Percentiles rank a stretch among this genome's conserved stretches.
phyloP scores from a whole-genome alignment of 2,329 filamentous ascomycete genomes.

The Grosmannia serpens region DNA sequence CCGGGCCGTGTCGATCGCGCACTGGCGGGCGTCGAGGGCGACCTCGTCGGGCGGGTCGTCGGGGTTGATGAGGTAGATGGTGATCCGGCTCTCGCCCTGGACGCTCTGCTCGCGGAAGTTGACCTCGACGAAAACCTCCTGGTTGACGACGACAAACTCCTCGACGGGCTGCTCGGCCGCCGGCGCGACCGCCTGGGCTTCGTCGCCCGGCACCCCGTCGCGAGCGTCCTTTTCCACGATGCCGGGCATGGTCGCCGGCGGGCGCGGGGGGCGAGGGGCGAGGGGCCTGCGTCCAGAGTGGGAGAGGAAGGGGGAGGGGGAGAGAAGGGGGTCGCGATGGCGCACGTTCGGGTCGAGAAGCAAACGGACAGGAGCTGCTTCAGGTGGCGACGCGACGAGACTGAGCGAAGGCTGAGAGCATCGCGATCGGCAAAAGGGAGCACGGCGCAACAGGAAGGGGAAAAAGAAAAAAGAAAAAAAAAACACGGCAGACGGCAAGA shows the following conservation, averaged over 20 bases:
- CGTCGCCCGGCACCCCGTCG: background rate
- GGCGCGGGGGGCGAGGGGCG: too few relatives aligned
- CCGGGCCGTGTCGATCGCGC: conserved; percentile 41
- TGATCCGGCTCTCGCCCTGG: conserved; percentile 70
- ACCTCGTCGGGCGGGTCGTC: conserved; percentile 44
- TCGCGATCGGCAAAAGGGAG: background rate
- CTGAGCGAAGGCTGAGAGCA: background rate
- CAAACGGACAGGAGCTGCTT: background rate
- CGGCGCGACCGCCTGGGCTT: conserved; percentile 1
- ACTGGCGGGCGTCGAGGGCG: conserved; percentile 50
- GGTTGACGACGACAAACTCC: conserved; percentile 54
- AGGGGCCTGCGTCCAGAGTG: too few relatives aligned
- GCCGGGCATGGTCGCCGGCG: conserved; percentile 15
- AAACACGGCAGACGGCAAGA: background rate
- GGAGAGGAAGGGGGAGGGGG: background rate
- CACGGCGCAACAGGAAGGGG: background rate
- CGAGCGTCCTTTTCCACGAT: conserved; percentile 10
- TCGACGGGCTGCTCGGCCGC: conserved; percentile 9
- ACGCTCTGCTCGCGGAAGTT: conserved; percentile 69
- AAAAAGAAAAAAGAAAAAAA: background rate
- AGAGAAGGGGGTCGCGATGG: too few relatives aligned
- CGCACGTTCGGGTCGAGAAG: background rate
- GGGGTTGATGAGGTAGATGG: conserved; percentile 52
- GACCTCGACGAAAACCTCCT: conserved; percentile 81
- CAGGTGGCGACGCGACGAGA: conserved; percentile 2